A percentile compares a stretch with the other conserved stretches of the same genome.
Evolutionary conservation across 208 protist genomes (phyloP).

Genomic region (Vickermania ingenoplastis): DNA sequence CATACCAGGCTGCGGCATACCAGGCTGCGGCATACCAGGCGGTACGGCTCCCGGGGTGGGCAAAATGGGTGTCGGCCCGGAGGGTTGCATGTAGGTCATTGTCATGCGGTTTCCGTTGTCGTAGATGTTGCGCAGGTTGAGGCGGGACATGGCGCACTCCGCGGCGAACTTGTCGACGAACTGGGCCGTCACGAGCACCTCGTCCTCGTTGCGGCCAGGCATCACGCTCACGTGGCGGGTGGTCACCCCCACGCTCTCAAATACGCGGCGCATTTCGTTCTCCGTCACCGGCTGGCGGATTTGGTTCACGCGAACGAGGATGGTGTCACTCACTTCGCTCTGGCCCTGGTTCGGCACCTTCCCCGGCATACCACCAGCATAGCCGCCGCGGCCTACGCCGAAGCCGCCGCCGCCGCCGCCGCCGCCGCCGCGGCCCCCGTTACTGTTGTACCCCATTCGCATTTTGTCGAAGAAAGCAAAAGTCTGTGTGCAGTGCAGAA

Average conservation of each 20-base stretch:
- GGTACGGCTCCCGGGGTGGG: conserved; percentile 4
- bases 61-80: conserved; percentile 4
- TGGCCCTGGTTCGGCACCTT: conserved; percentile 16
- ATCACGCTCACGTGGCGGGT: conserved; percentile 45
- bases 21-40: conserved; percentile 8
- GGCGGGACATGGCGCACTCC: conserved; percentile 45
- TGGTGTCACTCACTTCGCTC: conserved; percentile 59
- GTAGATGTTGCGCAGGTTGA: conserved; percentile 85
- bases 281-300: conserved; percentile 76
- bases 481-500: too few relatives aligned
- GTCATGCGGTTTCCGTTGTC: conserved; percentile 83
- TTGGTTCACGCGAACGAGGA: conserved; percentile 65
- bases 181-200: conserved; percentile 63
- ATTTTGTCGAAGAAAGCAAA: too few relatives aligned
- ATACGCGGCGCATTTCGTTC: conserved; percentile 80
- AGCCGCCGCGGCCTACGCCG: conserved; percentile 13
- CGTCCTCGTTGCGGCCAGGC: conserved; percentile 40
- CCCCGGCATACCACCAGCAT: conserved; percentile 10
- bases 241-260: conserved; percentile 61
- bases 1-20: not conserved
- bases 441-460: not conserved
- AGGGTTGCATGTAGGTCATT: conserved; percentile 43
- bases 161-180: conserved; percentile 53
- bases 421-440: conserved; percentile 19
- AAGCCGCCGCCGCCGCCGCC: conserved; percentile 26